A percentile compares a stretch with the other conserved stretches of the same genome.
phyloP scores from a whole-genome alignment of 352 stramenopile genomes.

The Phytophthora boehmeriae region DNA sequence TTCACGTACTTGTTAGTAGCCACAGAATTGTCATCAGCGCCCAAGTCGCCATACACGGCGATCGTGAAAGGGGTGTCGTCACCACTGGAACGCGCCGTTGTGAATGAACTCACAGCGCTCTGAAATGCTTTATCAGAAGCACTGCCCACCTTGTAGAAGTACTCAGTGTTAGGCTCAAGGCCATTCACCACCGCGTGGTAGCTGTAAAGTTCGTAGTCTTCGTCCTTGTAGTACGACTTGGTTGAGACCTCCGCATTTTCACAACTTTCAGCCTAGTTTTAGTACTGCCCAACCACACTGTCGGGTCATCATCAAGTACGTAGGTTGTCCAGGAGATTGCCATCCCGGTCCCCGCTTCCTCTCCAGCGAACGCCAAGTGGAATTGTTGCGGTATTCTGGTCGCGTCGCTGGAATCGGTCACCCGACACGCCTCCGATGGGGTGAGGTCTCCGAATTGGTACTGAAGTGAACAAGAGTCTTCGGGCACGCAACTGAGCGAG shows the following conservation, averaged over 20 bases:
- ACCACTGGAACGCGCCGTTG: constrained; percentile 28
- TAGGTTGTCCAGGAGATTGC: constrained; percentile 43
- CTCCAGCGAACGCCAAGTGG: constrained; percentile 48
- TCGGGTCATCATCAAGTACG: constrained; percentile 14
- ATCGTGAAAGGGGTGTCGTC: constrained; percentile 32
- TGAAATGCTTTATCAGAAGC: constrained; percentile 21
- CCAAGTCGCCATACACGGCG: constrained; percentile 39
- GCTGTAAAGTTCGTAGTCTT: constrained; percentile 49
- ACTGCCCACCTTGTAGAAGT: constrained; percentile 40
- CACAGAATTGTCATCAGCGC: constrained; percentile 29
- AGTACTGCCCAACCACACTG: constrained; percentile 30
- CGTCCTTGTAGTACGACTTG: constrained; percentile 47
- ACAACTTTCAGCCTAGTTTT: constrained; percentile 10
- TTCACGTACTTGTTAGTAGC: constrained; percentile 47
- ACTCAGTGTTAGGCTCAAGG: constrained; percentile 39
- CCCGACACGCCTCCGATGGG: constrained; percentile 44
- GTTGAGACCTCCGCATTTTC: constrained; percentile 17
- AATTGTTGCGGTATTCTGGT: constrained; percentile 42
- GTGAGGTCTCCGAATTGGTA: constrained; percentile 36
- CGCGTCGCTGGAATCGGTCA: constrained; percentile 26
- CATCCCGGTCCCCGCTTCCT: constrained; percentile 14
- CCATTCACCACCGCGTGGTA: constrained; percentile 49
- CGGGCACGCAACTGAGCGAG: constrained; percentile 50
- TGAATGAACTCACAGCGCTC: constrained; percentile 34
- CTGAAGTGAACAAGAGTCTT: constrained; percentile 34